Percentiles rank a stretch among this genome's conserved stretches.
Conservation (phyloP, 129 eudicot species). For the Sambucus nigra region DNA sequence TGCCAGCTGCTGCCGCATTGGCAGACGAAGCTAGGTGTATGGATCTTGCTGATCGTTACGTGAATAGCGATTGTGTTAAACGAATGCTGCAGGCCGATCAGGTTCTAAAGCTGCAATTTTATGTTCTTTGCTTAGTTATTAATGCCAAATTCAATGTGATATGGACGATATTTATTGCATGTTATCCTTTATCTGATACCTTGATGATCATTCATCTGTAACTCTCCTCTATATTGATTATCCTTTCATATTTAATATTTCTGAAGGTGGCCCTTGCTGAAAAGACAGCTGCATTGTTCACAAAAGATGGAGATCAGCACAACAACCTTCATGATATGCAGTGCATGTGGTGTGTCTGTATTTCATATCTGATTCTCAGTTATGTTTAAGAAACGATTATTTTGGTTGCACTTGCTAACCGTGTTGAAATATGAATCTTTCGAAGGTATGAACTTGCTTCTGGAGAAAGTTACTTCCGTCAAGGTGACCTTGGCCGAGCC, state of each 20-base stretch:
- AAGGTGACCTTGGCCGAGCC: slow-evolving; percentile 90
- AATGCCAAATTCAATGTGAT: background rate
- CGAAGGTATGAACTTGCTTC: slow-evolving; percentile 96
- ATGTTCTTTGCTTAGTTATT: background rate
- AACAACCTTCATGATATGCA: slow-evolving; percentile 97
- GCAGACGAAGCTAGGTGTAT: slow-evolving; percentile 98
- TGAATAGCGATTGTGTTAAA: slow-evolving; percentile 91
- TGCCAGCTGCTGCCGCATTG: slow-evolving; percentile 87
- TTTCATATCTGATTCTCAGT: slow-evolving; percentile 9
- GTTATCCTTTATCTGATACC: background rate
- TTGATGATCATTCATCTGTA: background rate
- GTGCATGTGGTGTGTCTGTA: slow-evolving; percentile 91
- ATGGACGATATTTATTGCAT: background rate
- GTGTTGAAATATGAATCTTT: slow-evolving; percentile 8
- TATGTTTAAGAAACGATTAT: background rate
- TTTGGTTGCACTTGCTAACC: background rate
- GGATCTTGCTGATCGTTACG: slow-evolving; percentile 99
- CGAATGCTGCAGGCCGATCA: slow-evolving; percentile 99
- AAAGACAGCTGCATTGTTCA: slow-evolving; percentile 90
- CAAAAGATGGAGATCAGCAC: slow-evolving; percentile 99
- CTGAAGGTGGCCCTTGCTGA: slow-evolving; percentile 80
- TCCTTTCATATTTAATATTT: slow-evolving; percentile 8
- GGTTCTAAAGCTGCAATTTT: slow-evolving; percentile 20
- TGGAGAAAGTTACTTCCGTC: slow-evolving; percentile 94
- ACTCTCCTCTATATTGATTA: background rate